Base-by-base conservation (phyloP, 164 flowering plant genomes). In the Warburgia ugandensis region DNA sequence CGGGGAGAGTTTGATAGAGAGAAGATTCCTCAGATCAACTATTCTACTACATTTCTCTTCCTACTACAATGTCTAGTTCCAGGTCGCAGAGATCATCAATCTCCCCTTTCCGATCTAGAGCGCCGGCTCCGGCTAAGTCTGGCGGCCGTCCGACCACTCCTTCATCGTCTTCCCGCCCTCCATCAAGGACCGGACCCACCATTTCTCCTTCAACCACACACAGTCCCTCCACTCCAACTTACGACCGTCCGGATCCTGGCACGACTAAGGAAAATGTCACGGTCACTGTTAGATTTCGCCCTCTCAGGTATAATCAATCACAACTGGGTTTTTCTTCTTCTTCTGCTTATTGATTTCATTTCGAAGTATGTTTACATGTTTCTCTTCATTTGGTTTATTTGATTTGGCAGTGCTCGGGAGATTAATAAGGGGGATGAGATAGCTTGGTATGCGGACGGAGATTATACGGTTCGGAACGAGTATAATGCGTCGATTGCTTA, bases 361-460 rank as follows among this genome's bases (percentile, higher is more conserved):
- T 45, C 40, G 11, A 8, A 20, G 22, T 45, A 37, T 2, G 19
- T 21, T 39, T 23, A 22, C 2, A 41, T 29, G 2, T 42, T 6
- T 41, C 27, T 21, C 1, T 25, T 57, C 32, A 12, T 36, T 53
- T 8, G 6, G 29, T 20, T 12, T 20, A 12, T 14, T 57, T 37
- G 13, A 29, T 3, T 33, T 43, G 8, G 6, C 22, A 77, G 88
- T 61, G 64, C 67, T 1, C 57, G 89, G 41, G 94, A 81, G 67
- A 59, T 81, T 43, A 73, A 66, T 33, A 73, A 78, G 63, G 94
- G 86, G 16, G 83, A 79, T 45, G 94, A 77, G 74, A 67, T 77
- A 16, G 84, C 86, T 6, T 81, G 92, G 92, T 81, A 79, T 59
- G 87, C 92, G 0, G 92, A 84, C 58, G 92, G 92, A 27, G 87